Conservation (phyloP, 371 early-diverging fungal species). For the Apophysomyces sp. region DNA sequence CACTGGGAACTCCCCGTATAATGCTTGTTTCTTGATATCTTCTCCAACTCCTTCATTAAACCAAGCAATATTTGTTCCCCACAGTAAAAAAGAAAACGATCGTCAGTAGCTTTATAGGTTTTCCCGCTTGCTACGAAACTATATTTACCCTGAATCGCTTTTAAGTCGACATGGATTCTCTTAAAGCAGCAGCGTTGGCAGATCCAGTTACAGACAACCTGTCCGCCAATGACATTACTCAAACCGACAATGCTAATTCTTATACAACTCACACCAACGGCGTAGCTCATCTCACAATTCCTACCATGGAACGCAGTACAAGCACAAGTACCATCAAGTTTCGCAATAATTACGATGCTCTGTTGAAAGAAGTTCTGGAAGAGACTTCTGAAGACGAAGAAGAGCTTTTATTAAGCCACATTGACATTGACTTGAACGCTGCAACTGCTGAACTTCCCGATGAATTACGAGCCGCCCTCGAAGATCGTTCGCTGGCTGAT, state of each 20-base stretch:
- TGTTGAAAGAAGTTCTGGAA: slow-evolving; percentile 62
- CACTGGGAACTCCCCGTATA: too few relatives aligned
- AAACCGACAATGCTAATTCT: neutral
- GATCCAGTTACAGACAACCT: neutral
- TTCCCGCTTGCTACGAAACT: neutral
- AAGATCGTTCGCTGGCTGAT: slow-evolving; percentile 48
- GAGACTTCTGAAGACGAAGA: slow-evolving; percentile 40
- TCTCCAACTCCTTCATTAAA: neutral
- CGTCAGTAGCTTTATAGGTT: neutral
- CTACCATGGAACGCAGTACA: slow-evolving; percentile 33
- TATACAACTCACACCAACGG: neutral
- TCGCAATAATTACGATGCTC: slow-evolving; percentile 56
- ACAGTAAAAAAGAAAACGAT: neutral
- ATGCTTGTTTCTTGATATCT: too few relatives aligned
- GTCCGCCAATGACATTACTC: neutral
- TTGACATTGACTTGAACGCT: slow-evolving; percentile 42
- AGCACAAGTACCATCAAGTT: slow-evolving; percentile 38
- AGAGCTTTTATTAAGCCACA: slow-evolving; percentile 14
- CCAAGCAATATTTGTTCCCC: neutral
- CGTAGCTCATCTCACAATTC: slow-evolving; percentile 1
- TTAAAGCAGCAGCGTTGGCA: neutral
- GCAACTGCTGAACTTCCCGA: slow-evolving; percentile 50
- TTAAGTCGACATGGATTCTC: neutral
- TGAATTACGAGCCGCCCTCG: slow-evolving; percentile 54
- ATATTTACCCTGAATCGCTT: neutral